Base-by-base conservation (phyloP, 345 rosid genomes). In the Gossypium thurberi region DNA sequence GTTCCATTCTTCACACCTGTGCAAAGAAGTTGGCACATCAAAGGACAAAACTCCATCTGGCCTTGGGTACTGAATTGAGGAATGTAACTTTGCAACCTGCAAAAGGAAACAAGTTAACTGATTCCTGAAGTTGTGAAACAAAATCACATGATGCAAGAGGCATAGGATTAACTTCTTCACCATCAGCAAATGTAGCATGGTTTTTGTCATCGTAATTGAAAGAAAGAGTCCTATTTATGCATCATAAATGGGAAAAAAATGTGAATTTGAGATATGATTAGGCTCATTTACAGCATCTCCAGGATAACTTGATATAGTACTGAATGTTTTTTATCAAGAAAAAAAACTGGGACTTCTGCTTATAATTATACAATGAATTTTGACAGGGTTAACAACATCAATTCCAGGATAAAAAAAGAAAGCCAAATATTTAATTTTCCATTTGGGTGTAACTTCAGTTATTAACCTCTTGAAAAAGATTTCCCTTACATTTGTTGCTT, bases 41-140 rank as follows among this genome's bases (percentile, higher is more conserved):
- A 94, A 91, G 21, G 98, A 90, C 61, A 94, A 72, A 77, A 84
- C 76, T 23, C 97, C 96, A 81, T 94, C 97, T 64, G 98, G 97
- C 74, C 90, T 89, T 18, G 95, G 88, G 82, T 94, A 91, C 52
- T 87, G 85, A 72, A 92, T 79, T 12, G 91, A 92, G 17, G 82
- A 78, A 81, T 87, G 90, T 75, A 80, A 68, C 57, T 58, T 79
- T 63, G 97, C 90, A 82, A 79, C 81, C 98, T 94, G 90, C 78
- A 85, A 53, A 69, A 37, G 25, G 23, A 15, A 17, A 44, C 23
- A 43, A 18, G 58, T 66, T 65, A 15, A 37, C 75, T 62, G 75
- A 53, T 26, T 48, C 26, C 60, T 6, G 9, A 50, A 50, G 70
- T 25, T 33, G 28, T 18, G 40, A 25, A 18, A 48, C 40, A 58